A percentile compares a stretch with the other conserved stretches of the same genome.
Conservation (phyloP, 1,139 yeast genomes). For the Kluyveromyces sp. region DNA sequence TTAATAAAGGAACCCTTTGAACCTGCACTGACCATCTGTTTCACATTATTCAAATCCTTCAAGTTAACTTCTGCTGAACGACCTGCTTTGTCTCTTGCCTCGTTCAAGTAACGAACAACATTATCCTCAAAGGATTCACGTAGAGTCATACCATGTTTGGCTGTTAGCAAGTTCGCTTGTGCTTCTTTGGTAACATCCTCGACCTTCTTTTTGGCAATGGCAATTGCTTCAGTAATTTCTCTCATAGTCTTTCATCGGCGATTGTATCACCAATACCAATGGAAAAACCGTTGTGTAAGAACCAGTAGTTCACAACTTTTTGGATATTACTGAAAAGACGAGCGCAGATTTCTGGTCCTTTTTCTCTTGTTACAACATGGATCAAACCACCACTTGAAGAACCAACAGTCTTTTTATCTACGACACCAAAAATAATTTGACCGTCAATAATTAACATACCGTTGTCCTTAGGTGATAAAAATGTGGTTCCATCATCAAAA, state of each 20-base stretch:
- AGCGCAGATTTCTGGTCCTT: conserved; percentile 88
- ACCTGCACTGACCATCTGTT: conserved; percentile 98
- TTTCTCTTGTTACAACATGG: conserved; percentile 95
- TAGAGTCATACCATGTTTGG: conserved; percentile 99
- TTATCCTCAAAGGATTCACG: conserved; percentile 98
- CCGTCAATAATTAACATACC: conserved; percentile 93
- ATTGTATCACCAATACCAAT: conserved; percentile 99
- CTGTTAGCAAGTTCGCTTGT: conserved; percentile 76
- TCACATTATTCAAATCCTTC: conserved; percentile 90
- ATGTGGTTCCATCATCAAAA: conserved; percentile 83
- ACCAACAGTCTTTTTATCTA: conserved; percentile 96
- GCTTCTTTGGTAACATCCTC: conserved; percentile 90
- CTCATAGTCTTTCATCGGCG: conserved; percentile 96
- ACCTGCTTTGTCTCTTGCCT: conserved; percentile 99
- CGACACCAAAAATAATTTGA: conserved; percentile 93
- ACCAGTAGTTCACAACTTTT: conserved; percentile 94
- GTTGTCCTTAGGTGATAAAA: conserved; percentile 75
- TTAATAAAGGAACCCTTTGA: conserved; percentile 98
- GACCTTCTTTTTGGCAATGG: conserved; percentile 86
- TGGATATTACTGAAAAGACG: conserved; percentile 88
- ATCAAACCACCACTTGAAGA: conserved; percentile 97
- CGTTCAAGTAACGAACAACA: conserved; percentile 89
- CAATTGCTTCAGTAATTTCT: conserved; percentile 84
- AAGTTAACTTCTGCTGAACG: conserved; percentile 95
- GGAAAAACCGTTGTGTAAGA: conserved; percentile 92